Base-by-base conservation (phyloP, 2,329 filamentous ascomycete genomes). In the Epichloe sylvatica region DNA sequence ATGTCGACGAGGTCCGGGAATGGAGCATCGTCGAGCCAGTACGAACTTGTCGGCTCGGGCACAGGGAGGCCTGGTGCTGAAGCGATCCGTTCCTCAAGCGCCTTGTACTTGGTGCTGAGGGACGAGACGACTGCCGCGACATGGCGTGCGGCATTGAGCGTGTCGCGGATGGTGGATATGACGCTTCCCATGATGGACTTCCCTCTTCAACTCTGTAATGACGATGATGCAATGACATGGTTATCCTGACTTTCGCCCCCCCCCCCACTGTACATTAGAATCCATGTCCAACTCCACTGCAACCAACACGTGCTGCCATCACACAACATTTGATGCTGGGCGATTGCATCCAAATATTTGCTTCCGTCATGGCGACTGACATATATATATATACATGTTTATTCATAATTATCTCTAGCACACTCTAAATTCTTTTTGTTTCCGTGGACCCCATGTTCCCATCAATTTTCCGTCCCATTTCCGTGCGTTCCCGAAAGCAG, bases 21-120 rank as follows among this genome's bases (percentile, higher is more conserved):
- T 0, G 71, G 69, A 46, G 71, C 1, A 44, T 69, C 55, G 12
- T 66, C 58, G 30, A 70, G 64, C 74, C 72, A 77, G 59, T 71
- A 76, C 7, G 74, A 62, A 4, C 50, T 46, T 3, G 71, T 71
- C 1, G 72, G 67, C 42, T 67, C 62, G 9, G 65, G 54, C 13
- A 66, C 60, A 0, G 73, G 73, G 2, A 69, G 57, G 13, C 69
- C 70, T 3, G 71, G 69, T 2, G 62, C 56, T 1, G 59, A 53
- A 12, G 56, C 56, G 35, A 61, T 57, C 33, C 67, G 62, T 12
- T 53, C n/a, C 8, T 67, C 52, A 17, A 68, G 52, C 4, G 54
- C 52, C 1, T 59, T 55, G 49, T 62, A 58, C 17, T 62, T 54
- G 36, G 41, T 53, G 37, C 61, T 61, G 17, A 67, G 53, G 9